A percentile compares a stretch with the other conserved stretches of the same genome.
These are phyloP conservation scores for Gentiana straminea DNA, from an alignment of 257 asterid species.

Conservation along the genomic window DNA sequence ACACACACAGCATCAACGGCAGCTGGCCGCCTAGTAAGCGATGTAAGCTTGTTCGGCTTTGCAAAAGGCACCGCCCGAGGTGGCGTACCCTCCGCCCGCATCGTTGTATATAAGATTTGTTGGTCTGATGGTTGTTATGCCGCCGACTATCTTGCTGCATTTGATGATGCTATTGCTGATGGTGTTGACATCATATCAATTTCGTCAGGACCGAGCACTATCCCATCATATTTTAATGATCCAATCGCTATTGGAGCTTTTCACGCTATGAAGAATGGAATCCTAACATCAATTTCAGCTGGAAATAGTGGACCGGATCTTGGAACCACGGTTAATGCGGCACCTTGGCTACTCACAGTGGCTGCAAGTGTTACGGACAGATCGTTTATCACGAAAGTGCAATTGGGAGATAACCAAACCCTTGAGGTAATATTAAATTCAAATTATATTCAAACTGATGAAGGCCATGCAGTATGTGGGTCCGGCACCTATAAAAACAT, in stretches of 20 bases:
- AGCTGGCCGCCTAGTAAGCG: slow-evolving; percentile 28
- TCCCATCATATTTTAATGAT: slow-evolving; percentile 48
- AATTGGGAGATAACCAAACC: slow-evolving; percentile 41
- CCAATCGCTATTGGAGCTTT: slow-evolving; percentile 65
- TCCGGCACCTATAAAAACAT: too few relatives aligned
- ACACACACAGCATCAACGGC: slow-evolving; percentile 54
- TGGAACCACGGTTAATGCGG: slow-evolving; percentile 24
- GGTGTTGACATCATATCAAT: slow-evolving; percentile 61
- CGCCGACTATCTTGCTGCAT: slow-evolving; percentile 54
- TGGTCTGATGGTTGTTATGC: slow-evolving; percentile 25
- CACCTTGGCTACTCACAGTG: slow-evolving; percentile 61
- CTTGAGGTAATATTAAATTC: slow-evolving; percentile 9
- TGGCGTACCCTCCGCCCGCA: slow-evolving; percentile 26
- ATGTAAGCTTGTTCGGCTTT: slow-evolving; percentile 30
- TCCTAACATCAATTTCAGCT: slow-evolving; percentile 55
- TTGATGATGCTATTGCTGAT: slow-evolving; percentile 69
- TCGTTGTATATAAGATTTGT: too few relatives aligned
- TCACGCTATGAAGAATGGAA: slow-evolving; percentile 58
- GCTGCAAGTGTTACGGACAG: slow-evolving; percentile 63
- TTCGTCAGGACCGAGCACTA: slow-evolving; percentile 34
- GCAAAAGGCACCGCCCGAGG: slow-evolving; percentile 47
- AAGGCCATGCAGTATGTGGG: too few relatives aligned
- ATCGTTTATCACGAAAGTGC: slow-evolving; percentile 37
- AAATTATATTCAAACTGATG: too few relatives aligned
- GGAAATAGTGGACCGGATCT: slow-evolving; percentile 53